Percentiles rank a stretch among this genome's conserved stretches.
phyloP scores from a whole-genome alignment of 352 stramenopile genomes.

The Phytophthora parvispora region DNA sequence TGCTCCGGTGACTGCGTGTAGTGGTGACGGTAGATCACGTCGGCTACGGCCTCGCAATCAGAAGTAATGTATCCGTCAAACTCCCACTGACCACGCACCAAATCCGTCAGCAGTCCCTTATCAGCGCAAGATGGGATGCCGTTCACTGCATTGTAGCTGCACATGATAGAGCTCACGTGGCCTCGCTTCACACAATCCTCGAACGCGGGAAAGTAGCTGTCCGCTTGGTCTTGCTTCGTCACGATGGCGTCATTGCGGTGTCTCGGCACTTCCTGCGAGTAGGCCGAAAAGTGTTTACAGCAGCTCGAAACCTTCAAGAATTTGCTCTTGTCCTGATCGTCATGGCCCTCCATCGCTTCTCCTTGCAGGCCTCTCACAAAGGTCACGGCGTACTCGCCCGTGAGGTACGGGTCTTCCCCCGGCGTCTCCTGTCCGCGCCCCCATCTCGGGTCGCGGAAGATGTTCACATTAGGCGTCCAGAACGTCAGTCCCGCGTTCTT shows the following conservation, averaged over 20 bases:
- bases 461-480: conserved; percentile 96
- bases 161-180: conserved; percentile 93
- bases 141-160: conserved; percentile 97
- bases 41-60: conserved; percentile 91
- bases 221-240: conserved; percentile 85
- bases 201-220: conserved; percentile 93
- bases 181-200: conserved; percentile 85
- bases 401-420: conserved; percentile 93
- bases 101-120: conserved; percentile 74
- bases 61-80: conserved; percentile 95
- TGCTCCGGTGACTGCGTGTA: conserved; percentile 74
- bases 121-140: conserved; percentile 93
- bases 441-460: conserved; percentile 94
- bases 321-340: conserved; percentile 1
- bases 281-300: conserved; percentile 95
- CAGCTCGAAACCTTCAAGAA: conserved; percentile 88
- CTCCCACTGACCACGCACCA: conserved; percentile 87
- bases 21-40: conserved; percentile 83
- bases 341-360: conserved; percentile 42
- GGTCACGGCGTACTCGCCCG: conserved; percentile 80
- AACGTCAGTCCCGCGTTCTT: conserved; percentile 88
- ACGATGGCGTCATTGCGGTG: conserved; percentile 92
- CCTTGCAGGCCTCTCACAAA: conserved; percentile 92
- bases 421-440: conserved; percentile 92
- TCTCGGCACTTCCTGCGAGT: conserved; percentile 85